These are phyloP conservation scores for Phylloboletellus chloephorus DNA, from an alignment of 1,284 basidiomycete genomes.

Conservation along the genomic window DNA sequence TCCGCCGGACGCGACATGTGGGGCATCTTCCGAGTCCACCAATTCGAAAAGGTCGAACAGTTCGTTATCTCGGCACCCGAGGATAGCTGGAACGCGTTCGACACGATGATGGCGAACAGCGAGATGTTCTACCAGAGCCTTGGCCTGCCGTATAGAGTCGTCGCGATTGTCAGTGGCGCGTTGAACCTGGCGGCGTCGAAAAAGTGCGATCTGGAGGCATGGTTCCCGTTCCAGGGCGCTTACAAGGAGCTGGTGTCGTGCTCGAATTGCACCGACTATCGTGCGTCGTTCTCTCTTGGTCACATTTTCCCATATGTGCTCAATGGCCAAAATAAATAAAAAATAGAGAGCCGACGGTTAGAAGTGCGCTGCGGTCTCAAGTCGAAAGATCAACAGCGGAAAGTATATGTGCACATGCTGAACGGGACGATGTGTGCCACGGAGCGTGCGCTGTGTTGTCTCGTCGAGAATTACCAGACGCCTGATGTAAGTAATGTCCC, in stretches of 20 bases:
- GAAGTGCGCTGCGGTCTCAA: constrained; percentile 90
- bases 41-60: constrained; percentile 99
- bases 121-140: constrained; percentile 97
- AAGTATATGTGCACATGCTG: constrained; percentile 94
- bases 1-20: constrained; percentile 97
- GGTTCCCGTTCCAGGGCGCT: constrained; percentile 96
- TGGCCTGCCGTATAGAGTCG: constrained; percentile 85
- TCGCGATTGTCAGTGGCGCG: constrained; percentile 95
- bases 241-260: constrained; percentile 95
- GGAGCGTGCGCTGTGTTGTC: constrained; percentile 91
- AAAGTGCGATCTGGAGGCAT: constrained; percentile 98
- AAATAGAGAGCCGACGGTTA: constrained; percentile 87
- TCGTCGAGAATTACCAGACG: constrained; percentile 99
- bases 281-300: constrained; percentile 45
- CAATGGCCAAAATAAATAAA: no score
- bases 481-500: constrained; percentile 59
- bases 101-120: constrained; percentile 84
- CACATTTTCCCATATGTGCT: constrained; percentile 7
- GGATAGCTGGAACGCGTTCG: constrained; percentile 92
- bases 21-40: constrained; percentile 99
- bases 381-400: constrained; percentile 79
- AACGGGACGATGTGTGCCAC: constrained; percentile 98
- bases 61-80: constrained; percentile 94
- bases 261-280: constrained; percentile 93
- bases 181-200: constrained; percentile 95